A percentile compares a stretch with the other conserved stretches of the same genome.
These are phyloP conservation scores for Pseudopediastrum boryanum DNA, from an alignment of 139 green algal genomes.

Conservation along the genomic window DNA sequence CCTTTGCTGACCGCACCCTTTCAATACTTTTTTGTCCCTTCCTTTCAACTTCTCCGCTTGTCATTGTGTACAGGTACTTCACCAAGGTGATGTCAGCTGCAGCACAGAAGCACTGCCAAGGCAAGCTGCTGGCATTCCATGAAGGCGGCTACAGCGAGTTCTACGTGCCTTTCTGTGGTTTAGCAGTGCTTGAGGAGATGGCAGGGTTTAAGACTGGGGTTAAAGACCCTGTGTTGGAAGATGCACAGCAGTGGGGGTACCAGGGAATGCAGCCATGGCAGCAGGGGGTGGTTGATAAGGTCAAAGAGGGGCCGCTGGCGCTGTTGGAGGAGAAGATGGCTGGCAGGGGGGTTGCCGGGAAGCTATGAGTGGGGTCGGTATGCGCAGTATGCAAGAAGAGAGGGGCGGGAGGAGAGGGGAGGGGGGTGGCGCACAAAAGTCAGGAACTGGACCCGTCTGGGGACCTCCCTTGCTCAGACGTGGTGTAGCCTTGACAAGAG, in stretches of 20 bases:
- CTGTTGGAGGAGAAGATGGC: conserved; percentile 17
- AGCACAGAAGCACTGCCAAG: conserved; percentile 7
- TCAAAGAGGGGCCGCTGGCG: conserved; percentile 12
- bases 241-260: conserved; percentile 4
- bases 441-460: too few species aligned
- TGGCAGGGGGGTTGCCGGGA: background rate
- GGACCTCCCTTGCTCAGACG: too few species aligned
- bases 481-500: too few species aligned
- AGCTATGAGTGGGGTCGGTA: too few species aligned
- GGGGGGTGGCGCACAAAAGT: too few species aligned
- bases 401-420: too few species aligned
- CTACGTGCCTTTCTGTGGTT: conserved; percentile 57
- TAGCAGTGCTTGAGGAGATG: conserved; percentile 51
- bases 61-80: conserved; percentile 45
- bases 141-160: conserved; percentile 39
- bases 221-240: background rate
- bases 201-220: conserved; percentile 35
- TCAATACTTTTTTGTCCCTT: too few species aligned
- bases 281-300: conserved; percentile 1
- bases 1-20: too few species aligned
- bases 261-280: conserved; percentile 38
- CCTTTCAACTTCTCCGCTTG: too few species aligned
- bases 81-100: conserved; percentile 1
- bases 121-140: conserved; percentile 36
- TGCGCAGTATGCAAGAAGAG: too few species aligned